These are phyloP conservation scores for Cyclotella atomus DNA, from an alignment of 108 stramenopile genomes.

Conservation along the genomic window DNA sequence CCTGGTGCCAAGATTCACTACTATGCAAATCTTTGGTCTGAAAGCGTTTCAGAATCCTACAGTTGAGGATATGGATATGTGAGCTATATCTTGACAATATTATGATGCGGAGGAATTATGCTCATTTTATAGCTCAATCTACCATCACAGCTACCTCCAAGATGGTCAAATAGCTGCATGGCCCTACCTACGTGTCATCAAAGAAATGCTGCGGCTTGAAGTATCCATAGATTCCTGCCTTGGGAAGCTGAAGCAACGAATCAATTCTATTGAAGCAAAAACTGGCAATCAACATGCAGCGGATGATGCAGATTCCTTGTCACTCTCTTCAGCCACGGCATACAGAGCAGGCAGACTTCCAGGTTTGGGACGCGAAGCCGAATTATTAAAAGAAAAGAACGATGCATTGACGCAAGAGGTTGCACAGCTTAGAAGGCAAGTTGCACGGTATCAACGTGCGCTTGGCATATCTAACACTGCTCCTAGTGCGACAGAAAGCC, in stretches of 20 bases:
- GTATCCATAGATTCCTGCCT: slow-evolving; percentile 72
- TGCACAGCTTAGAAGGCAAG: slow-evolving; percentile 35
- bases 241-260: slow-evolving; percentile 63
- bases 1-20: slow-evolving; percentile 82
- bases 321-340: slow-evolving; percentile 54
- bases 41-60: slow-evolving; percentile 84
- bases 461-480: slow-evolving; percentile 28
- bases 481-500: background rate
- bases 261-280: slow-evolving; percentile 50
- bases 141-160: slow-evolving; percentile 43
- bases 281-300: slow-evolving; percentile 35
- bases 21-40: slow-evolving; percentile 84
- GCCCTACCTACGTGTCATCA: slow-evolving; percentile 84
- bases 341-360: slow-evolving; percentile 43
- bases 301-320: slow-evolving; percentile 74
- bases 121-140: background rate
- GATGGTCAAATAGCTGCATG: slow-evolving; percentile 87
- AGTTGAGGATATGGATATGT: slow-evolving; percentile 84
- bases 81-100: slow-evolving; percentile 9
- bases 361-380: slow-evolving; percentile 59
- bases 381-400: slow-evolving; percentile 55
- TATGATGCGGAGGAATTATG: background rate
- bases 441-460: slow-evolving; percentile 35
- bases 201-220: slow-evolving; percentile 84
- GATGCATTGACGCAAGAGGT: slow-evolving; percentile 53